Evolutionary conservation across 495 filamentous ascomycete genomes (phyloP), one percentile per base, ranked within the genome.

Genomic region (Hypoxylon lenormandii): DNA sequence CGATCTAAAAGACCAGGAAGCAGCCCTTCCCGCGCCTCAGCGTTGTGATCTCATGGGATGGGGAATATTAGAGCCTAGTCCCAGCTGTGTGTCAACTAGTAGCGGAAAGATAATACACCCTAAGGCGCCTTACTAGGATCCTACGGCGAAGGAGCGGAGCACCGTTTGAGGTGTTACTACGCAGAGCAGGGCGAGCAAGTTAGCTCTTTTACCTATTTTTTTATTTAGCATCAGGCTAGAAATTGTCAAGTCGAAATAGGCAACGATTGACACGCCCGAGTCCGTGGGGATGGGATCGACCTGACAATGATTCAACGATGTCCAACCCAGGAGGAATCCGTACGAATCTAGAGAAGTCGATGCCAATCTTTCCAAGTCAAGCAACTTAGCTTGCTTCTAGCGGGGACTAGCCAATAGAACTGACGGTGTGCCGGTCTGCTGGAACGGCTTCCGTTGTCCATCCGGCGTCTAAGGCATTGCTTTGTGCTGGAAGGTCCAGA

Each of bases 321-420:
- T 46, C 60, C 49, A 56, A 54, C 45, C 45, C 51, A 11, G 55
- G 60, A 56, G 56, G 50, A 70, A 62, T 70, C 51, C 50, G 33
- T 40, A 59, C 52, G 52, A 56, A 63, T 58, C 68, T 66, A 63
- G 33, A 15, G 23, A 64, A 40, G 38, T 21, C 19, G 19, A 51
- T 57, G 21, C 13, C 61, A 66, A 42, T 65, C 8, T 13, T 66
- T 62, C 61, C 57, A 16, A 56, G 57, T 58, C 28, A 57, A 62
- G 67, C 48, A 66, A 48, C 21, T 28, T 11, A 60, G 18, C 8
- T 7, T 51, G 33, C 15, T 19, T 43, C 12, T 23, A 28, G 55
- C 50, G 55, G 26, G 37, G 33, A 54, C 54, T 23, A 50, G 23
- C 57, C 22, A 40, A 22, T 40, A 57, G 30, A 48, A 3, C 45